Conservation (phyloP, 495 filamentous ascomycete species). For the Chlorociboria aeruginascens region DNA sequence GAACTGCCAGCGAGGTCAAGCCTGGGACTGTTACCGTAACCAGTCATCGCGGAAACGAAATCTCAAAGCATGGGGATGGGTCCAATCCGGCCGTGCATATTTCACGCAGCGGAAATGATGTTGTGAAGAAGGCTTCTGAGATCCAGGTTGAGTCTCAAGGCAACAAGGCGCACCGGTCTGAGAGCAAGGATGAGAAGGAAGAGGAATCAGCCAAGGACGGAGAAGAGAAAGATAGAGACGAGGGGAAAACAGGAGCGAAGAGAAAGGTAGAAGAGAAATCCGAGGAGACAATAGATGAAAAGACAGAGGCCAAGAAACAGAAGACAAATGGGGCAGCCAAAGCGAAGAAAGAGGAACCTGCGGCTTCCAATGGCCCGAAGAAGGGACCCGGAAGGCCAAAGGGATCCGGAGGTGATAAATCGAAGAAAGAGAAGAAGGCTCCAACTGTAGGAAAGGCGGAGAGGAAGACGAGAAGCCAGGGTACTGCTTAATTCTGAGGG, state of each 20-base stretch:
- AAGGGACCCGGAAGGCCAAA: slow-evolving; percentile 13
- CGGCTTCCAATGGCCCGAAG: slow-evolving; percentile 9
- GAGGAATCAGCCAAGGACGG: slow-evolving; percentile 7
- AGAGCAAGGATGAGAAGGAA: neutral
- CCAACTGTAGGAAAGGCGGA: slow-evolving; percentile 11
- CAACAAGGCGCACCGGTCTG: slow-evolving; percentile 4
- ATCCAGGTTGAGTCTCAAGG: neutral
- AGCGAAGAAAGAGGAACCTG: neutral
- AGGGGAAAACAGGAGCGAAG: slow-evolving; percentile 12
- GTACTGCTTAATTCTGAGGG: neutral
- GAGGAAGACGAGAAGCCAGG: slow-evolving; percentile 19
- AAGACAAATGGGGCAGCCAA: slow-evolving; percentile 11
- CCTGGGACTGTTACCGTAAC: slow-evolving; percentile 41
- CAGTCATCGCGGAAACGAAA: slow-evolving; percentile 47
- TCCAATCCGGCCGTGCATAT: slow-evolving; percentile 48
- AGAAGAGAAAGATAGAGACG: slow-evolving; percentile 18
- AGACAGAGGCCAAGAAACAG: slow-evolving; percentile 16
- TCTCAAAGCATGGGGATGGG: slow-evolving; percentile 44
- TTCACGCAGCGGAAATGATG: slow-evolving; percentile 44
- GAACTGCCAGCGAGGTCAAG: slow-evolving; percentile 45
- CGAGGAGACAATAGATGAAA: neutral
- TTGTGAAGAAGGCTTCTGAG: slow-evolving; percentile 45
- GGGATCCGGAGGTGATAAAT: neutral
- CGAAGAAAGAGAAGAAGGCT: slow-evolving; percentile 18
- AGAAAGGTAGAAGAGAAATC: slow-evolving; percentile 14